phyloP scores from a whole-genome alignment of 495 filamentous ascomycete genomes.

The Aspergillus homomorphus region DNA sequence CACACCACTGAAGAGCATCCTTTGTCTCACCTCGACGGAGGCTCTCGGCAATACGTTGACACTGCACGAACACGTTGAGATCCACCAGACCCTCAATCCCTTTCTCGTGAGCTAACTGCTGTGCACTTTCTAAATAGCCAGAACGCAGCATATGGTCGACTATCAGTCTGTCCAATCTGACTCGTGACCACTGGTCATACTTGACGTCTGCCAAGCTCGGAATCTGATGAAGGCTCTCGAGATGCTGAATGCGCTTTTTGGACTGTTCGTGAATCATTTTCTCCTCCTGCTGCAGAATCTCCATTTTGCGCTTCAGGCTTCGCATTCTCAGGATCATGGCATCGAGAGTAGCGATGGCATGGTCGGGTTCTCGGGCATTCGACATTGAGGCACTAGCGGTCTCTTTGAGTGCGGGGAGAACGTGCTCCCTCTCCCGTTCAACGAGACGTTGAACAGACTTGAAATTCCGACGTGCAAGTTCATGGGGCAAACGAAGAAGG shows the following conservation, averaged over 20 bases:
- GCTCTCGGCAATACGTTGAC: constrained; percentile 68
- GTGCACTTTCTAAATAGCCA: constrained; percentile 77
- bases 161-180: constrained; percentile 75
- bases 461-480: constrained; percentile 89
- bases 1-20: constrained; percentile 85
- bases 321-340: constrained; percentile 81
- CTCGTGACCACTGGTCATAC: constrained; percentile 86
- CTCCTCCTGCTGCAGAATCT: constrained; percentile 73
- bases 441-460: constrained; percentile 78
- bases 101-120: constrained; percentile 67
- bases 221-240: constrained; percentile 74
- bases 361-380: constrained; percentile 56
- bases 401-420: constrained; percentile 68
- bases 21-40: constrained; percentile 66
- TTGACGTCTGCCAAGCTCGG: constrained; percentile 84
- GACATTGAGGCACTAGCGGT: constrained; percentile 64
- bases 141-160: constrained; percentile 86
- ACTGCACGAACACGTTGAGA: constrained; percentile 81
- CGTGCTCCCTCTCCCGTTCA: constrained; percentile 70
- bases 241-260: constrained; percentile 71
- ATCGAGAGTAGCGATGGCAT: constrained; percentile 74
- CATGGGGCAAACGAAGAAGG: constrained; percentile 84
- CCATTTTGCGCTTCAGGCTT: constrained; percentile 82
- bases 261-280: constrained; percentile 66
- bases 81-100: constrained; percentile 79